These are phyloP conservation scores for Candida freyschussii DNA, from an alignment of 1,139 yeast species.

Conservation along the genomic window DNA sequence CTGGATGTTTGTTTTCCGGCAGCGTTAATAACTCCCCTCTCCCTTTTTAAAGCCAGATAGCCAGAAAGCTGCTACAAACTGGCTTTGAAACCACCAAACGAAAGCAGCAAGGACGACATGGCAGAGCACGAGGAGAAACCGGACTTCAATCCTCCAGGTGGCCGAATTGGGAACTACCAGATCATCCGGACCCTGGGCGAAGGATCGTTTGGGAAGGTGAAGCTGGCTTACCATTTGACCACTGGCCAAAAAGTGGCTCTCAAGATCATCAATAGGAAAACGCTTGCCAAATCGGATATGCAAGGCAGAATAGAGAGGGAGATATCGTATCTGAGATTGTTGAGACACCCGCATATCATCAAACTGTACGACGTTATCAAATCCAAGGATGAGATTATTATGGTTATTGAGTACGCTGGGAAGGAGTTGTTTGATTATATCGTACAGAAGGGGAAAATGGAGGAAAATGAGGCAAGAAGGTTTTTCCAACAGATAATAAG, in stretches of 20 bases:
- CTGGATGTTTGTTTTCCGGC: no score
- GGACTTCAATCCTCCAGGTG: constrained; percentile 29
- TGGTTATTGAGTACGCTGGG: constrained; percentile 98
- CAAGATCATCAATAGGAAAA: constrained; percentile 89
- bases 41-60: no score
- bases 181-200: constrained; percentile 93
- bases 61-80: no score
- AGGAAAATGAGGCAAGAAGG: constrained; percentile 88
- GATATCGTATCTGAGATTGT: constrained; percentile 78
- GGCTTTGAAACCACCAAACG: no score
- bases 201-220: constrained; percentile 97
- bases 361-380: constrained; percentile 94
- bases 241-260: constrained; percentile 94
- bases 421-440: constrained; percentile 94
- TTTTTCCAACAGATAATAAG: constrained; percentile 97
- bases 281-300: constrained; percentile 94
- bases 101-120: constrained; percentile 3
- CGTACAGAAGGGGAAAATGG: constrained; percentile 93
- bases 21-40: no score
- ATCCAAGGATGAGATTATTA: constrained; percentile 91
- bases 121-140: constrained; percentile 21
- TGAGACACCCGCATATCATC: constrained; percentile 96
- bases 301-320: constrained; percentile 96
- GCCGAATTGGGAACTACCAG: constrained; percentile 86
- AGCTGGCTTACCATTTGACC: constrained; percentile 86